These are phyloP conservation scores for Lipomyces chichibuensis DNA, from an alignment of 805 yeast genomes.

Conservation along the genomic window DNA sequence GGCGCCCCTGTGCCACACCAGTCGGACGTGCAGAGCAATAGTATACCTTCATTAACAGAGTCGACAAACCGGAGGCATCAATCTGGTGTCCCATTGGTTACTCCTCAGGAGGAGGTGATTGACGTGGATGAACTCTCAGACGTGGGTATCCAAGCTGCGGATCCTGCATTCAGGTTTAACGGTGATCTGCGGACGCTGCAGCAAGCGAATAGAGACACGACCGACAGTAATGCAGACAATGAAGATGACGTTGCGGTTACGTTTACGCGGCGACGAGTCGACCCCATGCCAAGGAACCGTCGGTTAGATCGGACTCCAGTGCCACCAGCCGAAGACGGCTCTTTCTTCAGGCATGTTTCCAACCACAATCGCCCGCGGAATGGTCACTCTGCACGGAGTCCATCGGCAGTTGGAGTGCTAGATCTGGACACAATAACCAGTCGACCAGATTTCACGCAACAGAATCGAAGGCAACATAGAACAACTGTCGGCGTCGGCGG, in stretches of 20 bases:
- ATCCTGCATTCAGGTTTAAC: background rate
- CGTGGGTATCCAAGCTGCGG: background rate
- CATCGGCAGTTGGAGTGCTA: background rate
- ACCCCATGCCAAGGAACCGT: background rate
- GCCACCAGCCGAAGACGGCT: background rate
- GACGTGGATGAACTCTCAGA: slow-evolving; percentile 25
- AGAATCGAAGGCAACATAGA: background rate
- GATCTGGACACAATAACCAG: background rate
- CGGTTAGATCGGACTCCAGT: background rate
- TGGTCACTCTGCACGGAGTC: background rate
- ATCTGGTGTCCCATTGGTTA: background rate
- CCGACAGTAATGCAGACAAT: background rate
- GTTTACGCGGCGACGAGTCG: background rate
- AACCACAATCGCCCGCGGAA: background rate
- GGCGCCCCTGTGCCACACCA: background rate
- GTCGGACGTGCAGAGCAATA: background rate
- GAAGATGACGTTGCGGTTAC: background rate
- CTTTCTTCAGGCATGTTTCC: background rate
- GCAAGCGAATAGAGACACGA: background rate
- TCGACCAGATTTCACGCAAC: background rate
- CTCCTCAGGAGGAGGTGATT: slow-evolving; percentile 12
- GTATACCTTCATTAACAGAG: background rate
- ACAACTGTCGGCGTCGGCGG: slow-evolving; percentile 23
- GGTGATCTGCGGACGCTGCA: background rate
- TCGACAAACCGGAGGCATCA: background rate